A percentile compares a stretch with the other conserved stretches of the same genome.
Conservation (phyloP, 176 grass and related monocot genomes). For the Rhipidocladum racemiflorum region DNA sequence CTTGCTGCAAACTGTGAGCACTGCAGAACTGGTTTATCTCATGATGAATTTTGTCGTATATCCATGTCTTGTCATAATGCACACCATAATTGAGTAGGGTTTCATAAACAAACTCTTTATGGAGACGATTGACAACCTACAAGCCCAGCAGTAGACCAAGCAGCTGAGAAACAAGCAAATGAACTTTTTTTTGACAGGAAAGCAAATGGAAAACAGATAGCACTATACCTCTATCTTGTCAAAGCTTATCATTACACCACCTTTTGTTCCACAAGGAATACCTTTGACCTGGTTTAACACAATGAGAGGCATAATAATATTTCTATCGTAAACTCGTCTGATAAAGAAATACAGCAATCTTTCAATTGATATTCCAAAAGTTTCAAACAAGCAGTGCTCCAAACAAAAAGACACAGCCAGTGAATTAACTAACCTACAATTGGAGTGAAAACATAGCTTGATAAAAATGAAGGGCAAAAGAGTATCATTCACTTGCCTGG, state of each 20-base stretch:
- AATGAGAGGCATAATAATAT: not conserved
- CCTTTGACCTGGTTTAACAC: conserved; percentile 71
- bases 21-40: conserved; percentile 99
- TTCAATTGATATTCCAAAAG: not conserved
- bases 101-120: conserved; percentile 80
- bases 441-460: not conserved
- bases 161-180: conserved; percentile 20
- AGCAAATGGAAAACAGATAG: conserved; percentile 12
- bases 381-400: not conserved
- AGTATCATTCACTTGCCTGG: conserved; percentile 48
- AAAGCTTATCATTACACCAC: conserved; percentile 99
- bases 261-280: conserved; percentile 99
- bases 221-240: conserved; percentile 94
- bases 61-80: conserved; percentile 97
- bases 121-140: conserved; percentile 94
- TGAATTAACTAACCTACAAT: conserved; percentile 1
- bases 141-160: not conserved
- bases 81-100: conserved; percentile 96
- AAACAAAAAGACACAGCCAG: not conserved
- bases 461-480: not conserved
- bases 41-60: conserved; percentile 99
- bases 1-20: conserved; percentile 90
- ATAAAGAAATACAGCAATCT: not conserved
- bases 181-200: not conserved
- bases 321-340: conserved; percentile 8